Percentiles rank a stretch among this genome's conserved stretches.
Evolutionary conservation across 108 stramenopile species (phyloP).

Genomic region (Nitzschia palea): DNA sequence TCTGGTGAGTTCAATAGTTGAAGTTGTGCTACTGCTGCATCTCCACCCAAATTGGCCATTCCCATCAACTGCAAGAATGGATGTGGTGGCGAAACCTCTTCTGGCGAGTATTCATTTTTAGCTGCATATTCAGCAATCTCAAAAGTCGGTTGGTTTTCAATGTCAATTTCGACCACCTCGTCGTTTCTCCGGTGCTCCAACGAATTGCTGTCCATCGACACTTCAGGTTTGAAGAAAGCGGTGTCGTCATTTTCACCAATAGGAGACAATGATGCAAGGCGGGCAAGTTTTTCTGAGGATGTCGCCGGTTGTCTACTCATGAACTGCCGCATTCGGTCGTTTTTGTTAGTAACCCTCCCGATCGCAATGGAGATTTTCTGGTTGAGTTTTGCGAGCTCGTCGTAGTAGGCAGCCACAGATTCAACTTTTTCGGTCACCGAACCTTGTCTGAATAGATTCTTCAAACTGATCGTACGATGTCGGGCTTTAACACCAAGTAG

Average conservation of each 20-base stretch:
- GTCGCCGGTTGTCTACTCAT: neutral
- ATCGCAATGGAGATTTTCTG: constrained; percentile 17
- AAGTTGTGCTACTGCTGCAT: too few relatives aligned
- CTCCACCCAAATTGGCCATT: neutral
- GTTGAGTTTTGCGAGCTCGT: constrained; percentile 37
- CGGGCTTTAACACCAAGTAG: constrained; percentile 31
- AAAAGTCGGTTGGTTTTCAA: too few relatives aligned
- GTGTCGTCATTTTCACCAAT: neutral
- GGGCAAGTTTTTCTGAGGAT: neutral
- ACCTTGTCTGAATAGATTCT: neutral
- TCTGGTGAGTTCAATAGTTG: too few relatives aligned
- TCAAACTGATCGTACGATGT: constrained; percentile 24
- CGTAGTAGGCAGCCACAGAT: constrained; percentile 15
- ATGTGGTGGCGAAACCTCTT: neutral
- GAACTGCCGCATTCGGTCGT: constrained; percentile 10
- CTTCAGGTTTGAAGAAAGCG: neutral
- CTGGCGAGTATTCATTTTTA: too few relatives aligned
- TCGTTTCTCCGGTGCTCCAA: too few relatives aligned
- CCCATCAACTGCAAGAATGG: neutral
- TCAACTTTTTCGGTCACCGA: constrained; percentile 3
- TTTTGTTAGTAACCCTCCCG: neutral
- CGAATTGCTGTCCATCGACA: too few relatives aligned
- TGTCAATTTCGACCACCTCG: too few relatives aligned
- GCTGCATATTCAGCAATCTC: too few relatives aligned
- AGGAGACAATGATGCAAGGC: neutral